Evolutionary conservation across 495 filamentous ascomycete genomes (phyloP), one percentile per base, ranked within the genome.

Genomic region (Pyrenopolyporus hunteri): DNA sequence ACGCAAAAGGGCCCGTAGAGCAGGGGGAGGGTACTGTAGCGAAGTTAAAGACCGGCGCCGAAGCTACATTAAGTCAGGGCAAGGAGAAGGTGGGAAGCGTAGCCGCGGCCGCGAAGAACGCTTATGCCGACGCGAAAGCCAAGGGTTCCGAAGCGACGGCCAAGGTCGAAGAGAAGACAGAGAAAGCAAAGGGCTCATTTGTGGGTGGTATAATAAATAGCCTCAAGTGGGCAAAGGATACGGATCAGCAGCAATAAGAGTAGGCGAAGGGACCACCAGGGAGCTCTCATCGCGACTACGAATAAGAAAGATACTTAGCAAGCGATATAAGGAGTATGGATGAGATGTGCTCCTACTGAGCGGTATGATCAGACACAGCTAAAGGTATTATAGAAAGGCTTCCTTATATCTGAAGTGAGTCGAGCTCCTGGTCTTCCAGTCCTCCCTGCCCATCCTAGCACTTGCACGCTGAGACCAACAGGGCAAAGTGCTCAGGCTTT

Each of bases 241-340:
- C 51, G 32, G 25, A 37, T 63, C 66, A 1, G 68, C 66, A 9
- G 61, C 70, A 5, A 63, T 64, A 22, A 51, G 59, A 10, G 61
- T 54, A 9, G 51, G 55, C 3, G 52, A 74, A 37, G 69, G 72
- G 36, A 72, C 65, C 49, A 61, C 51, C 37, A 70, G 65, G 35
- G 71, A 74, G 17, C 56, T 66, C n/a, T 51, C 69, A 47, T 14
- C 68, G 44, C 61, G 61, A n/a, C 19, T 74, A 26, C 76, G 75
- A 1, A 71, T 72, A 0, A 68, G 82, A 17, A 75, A 83, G 55
- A 76, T 75, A 32, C 66, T 84, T 19, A 60, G 66, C 4, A 71
- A 83, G 68, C 67, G 81, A 58, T 83, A 77, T 58, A 64, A 79
- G 64, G 72, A 69, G 48, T 58, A n/a, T n/a, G n/a, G n/a, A n/a